Base-by-base conservation (phyloP, 176 grass and related monocot genomes). In the Oryza meridionalis region DNA sequence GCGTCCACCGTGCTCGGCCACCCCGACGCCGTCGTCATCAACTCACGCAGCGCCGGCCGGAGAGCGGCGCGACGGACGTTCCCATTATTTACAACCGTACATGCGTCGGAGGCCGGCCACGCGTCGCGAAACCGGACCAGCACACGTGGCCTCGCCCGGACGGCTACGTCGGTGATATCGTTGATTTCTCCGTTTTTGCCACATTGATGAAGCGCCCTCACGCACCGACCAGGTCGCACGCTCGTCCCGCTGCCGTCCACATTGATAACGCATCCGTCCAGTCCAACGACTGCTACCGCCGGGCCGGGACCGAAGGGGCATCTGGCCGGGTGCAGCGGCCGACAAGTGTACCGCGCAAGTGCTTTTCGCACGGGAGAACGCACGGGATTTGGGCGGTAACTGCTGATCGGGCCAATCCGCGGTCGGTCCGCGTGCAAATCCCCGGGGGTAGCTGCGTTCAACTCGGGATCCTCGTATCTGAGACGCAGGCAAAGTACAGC, bases 331-430 rank as follows among this genome's bases (percentile, higher is more conserved):
- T 26, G 67, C 59, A 26, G 17, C 73, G 61, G 21, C 47, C 46
- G 27, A 83, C 84, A 78, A 29, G 67, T 49, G 78, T 65, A 17
- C 61, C 11, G 4, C 11, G 6, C 5, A 33, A 15, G 31, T 81
- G 21, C 76, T 73, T 73, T 10, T 24, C 38, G 65, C 77, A 70
- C 65, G 24, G 67, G 58, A 61, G 53, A 33, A 46, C 21, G 79
- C 83, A 73, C 17, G 78, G 67, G 15, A 27, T 84, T 12, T 53
- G 69, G 75, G 77, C 70, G 85, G 77, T 55, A 46, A 31, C 72
- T 47, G 27, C 2, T 32, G 11, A 17, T 11, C 21, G 19, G 29
- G 47, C 12, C 44, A 53, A 70, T 59, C 79, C 46, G 9, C 31
- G 29, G 27, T 6, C 17, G 47, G 9, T 38, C 73, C 25, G 9